These are phyloP conservation scores for Pleurozium schreberi DNA, from an alignment of 225 moss, liverwort and hornwort genomes.

Conservation along the genomic window DNA sequence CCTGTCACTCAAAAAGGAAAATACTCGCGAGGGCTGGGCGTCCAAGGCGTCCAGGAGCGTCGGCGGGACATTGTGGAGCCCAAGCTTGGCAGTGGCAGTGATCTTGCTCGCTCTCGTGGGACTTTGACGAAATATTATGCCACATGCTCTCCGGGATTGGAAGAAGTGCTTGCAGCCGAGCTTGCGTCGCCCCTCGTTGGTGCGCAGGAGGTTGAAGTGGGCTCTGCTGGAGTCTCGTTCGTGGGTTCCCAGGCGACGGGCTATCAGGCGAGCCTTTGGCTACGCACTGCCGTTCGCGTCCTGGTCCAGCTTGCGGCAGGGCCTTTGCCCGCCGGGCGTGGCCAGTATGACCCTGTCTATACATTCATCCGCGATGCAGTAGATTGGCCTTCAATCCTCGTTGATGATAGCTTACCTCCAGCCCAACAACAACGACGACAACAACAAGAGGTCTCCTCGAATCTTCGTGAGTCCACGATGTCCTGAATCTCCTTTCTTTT, in stretches of 20 bases:
- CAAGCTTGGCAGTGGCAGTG: background rate
- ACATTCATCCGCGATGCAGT: conserved; percentile 55
- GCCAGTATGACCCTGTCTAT: conserved; percentile 59
- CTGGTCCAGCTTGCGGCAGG: conserved; percentile 67
- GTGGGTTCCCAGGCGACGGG: conserved; percentile 48
- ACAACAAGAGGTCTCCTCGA: background rate
- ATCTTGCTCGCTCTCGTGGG: background rate
- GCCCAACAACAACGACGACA: background rate
- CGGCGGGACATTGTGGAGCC: background rate
- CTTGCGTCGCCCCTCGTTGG: conserved; percentile 52
- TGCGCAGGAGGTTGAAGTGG: conserved; percentile 53
- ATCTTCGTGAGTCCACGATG: background rate
- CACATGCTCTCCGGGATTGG: conserved; percentile 82
- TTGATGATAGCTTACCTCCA: conserved; percentile 8
- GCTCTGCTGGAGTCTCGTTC: conserved; percentile 80
- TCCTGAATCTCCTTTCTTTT: background rate
- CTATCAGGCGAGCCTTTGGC: conserved; percentile 61
- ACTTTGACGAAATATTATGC: conserved; percentile 45
- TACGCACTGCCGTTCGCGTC: conserved; percentile 69
- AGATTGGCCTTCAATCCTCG: conserved; percentile 70
- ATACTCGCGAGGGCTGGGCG: conserved; percentile 9
- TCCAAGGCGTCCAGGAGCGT: background rate
- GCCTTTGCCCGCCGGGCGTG: conserved; percentile 30
- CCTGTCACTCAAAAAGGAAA: conserved; percentile 8
- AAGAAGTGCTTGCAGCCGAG: conserved; percentile 73